These are phyloP conservation scores for Camellia lanceoleosa DNA, from an alignment of 148 eudicot genomes.

Conservation along the genomic window DNA sequence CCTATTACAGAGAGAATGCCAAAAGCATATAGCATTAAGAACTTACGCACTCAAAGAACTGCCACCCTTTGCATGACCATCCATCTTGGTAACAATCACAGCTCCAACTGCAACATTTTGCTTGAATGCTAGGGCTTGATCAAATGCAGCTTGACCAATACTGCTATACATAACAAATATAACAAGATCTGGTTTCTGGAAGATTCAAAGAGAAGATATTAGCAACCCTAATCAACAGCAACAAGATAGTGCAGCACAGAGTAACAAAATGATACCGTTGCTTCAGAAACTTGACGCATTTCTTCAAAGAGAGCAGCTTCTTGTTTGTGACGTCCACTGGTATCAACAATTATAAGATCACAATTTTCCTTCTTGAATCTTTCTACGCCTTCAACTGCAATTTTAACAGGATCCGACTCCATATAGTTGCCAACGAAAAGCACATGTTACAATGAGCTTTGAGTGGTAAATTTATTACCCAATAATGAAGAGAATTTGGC, in stretches of 20 bases:
- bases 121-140: constrained; percentile 95
- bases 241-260: constrained; percentile 5
- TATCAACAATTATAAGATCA: constrained; percentile 94
- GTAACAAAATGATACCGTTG: constrained; percentile 46
- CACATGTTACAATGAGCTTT: neutral
- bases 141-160: constrained; percentile 99
- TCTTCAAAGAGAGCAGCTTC: constrained; percentile 97
- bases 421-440: constrained; percentile 53
- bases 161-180: constrained; percentile 99
- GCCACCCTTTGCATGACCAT: constrained; percentile 99
- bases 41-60: constrained; percentile 99
- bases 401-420: constrained; percentile 97
- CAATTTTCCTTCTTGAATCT: constrained; percentile 88
- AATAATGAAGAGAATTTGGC: neutral
- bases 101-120: constrained; percentile 99
- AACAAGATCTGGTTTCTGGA: constrained; percentile 98
- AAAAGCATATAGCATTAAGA: neutral
- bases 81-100: constrained; percentile 97
- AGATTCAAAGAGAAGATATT: constrained; percentile 17
- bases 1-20: neutral
- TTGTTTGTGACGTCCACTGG: constrained; percentile 99
- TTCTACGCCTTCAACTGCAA: constrained; percentile 96
- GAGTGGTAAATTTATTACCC: neutral
- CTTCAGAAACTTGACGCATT: constrained; percentile 99
- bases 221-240: constrained; percentile 11